phyloP scores from a whole-genome alignment of 768 basidiomycete genomes.

The Pholiota conissans region DNA sequence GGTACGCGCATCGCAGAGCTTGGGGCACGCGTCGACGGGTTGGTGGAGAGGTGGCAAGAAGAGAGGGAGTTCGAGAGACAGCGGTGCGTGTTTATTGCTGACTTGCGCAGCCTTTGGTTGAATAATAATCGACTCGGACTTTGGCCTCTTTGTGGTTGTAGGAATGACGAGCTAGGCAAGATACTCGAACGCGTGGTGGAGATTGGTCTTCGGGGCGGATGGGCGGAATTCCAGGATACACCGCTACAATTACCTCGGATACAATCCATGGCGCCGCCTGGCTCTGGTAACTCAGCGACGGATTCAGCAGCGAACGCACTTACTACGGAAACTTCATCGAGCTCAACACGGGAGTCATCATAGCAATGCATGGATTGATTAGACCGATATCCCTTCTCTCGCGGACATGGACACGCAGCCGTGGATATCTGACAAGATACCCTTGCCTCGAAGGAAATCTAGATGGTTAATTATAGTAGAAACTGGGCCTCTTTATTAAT shows the following conservation, averaged over 20 bases:
- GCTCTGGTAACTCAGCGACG: background rate
- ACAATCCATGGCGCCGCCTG: background rate
- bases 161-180: slow-evolving; percentile 66
- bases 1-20: slow-evolving; percentile 46
- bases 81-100: slow-evolving; percentile 35
- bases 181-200: slow-evolving; percentile 70
- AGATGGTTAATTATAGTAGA: too few species aligned
- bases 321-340: background rate
- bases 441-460: too few species aligned
- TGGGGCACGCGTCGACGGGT: slow-evolving; percentile 36
- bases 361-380: too few species aligned
- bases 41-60: slow-evolving; percentile 44
- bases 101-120: too few species aligned
- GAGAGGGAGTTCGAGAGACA: slow-evolving; percentile 42
- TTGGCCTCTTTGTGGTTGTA: slow-evolving; percentile 19
- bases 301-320: too few species aligned
- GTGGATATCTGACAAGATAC: too few species aligned
- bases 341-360: too few species aligned
- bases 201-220: slow-evolving; percentile 61
- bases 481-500: too few species aligned
- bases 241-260: background rate
- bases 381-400: too few species aligned
- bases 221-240: slow-evolving; percentile 30
- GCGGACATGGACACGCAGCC: too few species aligned
- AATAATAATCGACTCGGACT: background rate